Conservation (phyloP, 2,329 filamentous ascomycete genomes). For the Bipolaris victoriae region DNA sequence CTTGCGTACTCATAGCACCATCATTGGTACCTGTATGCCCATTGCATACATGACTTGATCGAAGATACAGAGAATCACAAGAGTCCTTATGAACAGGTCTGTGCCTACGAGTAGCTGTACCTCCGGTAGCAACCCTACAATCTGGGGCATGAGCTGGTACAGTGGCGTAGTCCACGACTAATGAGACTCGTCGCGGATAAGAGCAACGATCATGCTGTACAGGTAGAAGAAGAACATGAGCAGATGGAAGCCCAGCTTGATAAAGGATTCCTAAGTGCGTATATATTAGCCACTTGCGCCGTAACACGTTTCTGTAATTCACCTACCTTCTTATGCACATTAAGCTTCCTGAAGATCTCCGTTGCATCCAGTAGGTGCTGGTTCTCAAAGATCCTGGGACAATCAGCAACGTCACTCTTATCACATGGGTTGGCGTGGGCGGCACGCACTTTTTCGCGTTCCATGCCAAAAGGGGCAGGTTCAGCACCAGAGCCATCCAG, state of each 20-base stretch:
- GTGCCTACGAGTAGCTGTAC: too few relatives aligned
- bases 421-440: background rate
- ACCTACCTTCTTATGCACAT: conserved; percentile 94
- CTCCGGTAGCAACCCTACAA: too few relatives aligned
- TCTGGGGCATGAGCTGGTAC: too few relatives aligned
- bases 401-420: conserved; percentile 41
- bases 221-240: conserved; percentile 99
- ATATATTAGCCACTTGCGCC: conserved; percentile 19
- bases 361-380: conserved; percentile 96
- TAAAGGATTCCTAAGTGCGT: conserved; percentile 82
- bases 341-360: conserved; percentile 98
- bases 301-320: background rate
- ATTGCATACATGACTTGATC: too few relatives aligned
- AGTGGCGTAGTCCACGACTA: conserved; percentile 51
- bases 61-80: too few relatives aligned
- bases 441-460: conserved; percentile 93
- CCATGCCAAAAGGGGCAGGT: conserved; percentile 88
- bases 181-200: conserved; percentile 93
- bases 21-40: too few relatives aligned
- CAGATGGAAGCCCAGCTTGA: conserved; percentile 98
- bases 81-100: too few relatives aligned
- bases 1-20: conserved; percentile 1
- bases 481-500: conserved; percentile 91
- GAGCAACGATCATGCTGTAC: conserved; percentile 96
- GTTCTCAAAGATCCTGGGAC: conserved; percentile 87